Evolutionary conservation across 768 basidiomycete genomes (phyloP), one percentile per base, ranked within the genome.

Genomic region (Collybiopsis confluens): DNA sequence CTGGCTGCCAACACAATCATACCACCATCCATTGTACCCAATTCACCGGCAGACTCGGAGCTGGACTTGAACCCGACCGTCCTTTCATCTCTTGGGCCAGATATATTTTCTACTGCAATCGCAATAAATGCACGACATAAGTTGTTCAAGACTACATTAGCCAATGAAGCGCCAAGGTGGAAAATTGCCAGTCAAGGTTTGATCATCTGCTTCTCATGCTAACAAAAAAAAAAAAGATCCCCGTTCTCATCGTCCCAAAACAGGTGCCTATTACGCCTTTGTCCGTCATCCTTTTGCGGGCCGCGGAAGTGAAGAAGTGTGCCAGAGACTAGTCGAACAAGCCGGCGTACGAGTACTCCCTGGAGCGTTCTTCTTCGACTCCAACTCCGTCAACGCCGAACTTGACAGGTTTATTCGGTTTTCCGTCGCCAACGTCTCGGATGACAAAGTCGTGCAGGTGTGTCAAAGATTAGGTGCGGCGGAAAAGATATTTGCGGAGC

Each of bases 181-280:
- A 46, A 16, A 20, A 28, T 46, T 1, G 27, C 16, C 4, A 46
- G 45, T 35, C 45, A 46, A 46, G 45, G 45, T 46, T 9, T 4
- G 38, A 38, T 13, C 7, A 50, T 27, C 11, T 35, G 21, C 40
- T 24, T 16, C 7, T 36, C n/a, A 20, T 36, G n/a, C n/a, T n/a
- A n/a, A n/a, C n/a, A n/a, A n/a, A n/a, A n/a, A n/a, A n/a, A n/a
- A n/a, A n/a, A n/a, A n/a, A n/a, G n/a, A n/a, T n/a, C n/a, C n/a
- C n/a, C n/a, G n/a, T 23, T 23, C 41, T 8, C 41, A n/a, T 18
- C 6, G 41, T 16, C 79, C 80, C 0, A 20, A 59, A 2, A 70
- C 70, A 4, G 89, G 88, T 0, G 91, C 81, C 0, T 93, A 86
- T 66, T 94, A 81, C 59, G 88, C 88, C 4, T 95, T 87, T 61